Conservation (phyloP, 306 rosid genomes). For the Astragalus glycyphyllos region DNA sequence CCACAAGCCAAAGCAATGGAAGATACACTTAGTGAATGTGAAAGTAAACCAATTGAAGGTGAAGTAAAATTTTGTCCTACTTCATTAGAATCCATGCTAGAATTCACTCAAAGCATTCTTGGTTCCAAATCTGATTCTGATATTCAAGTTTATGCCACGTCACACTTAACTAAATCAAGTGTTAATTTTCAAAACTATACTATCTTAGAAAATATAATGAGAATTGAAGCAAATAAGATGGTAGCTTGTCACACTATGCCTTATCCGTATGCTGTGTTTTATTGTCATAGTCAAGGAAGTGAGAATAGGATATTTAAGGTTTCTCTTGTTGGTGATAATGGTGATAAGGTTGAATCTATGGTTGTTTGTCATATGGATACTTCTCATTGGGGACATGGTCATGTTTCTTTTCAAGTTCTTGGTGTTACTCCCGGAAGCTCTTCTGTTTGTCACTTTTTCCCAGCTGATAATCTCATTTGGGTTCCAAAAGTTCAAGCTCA, state of each 20-base stretch:
- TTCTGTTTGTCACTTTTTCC: conserved; percentile 86
- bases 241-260: conserved; percentile 90
- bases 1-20: conserved; percentile 76
- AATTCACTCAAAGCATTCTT: conserved; percentile 50
- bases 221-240: conserved; percentile 60
- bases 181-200: conserved; percentile 75
- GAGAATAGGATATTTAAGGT: conserved; percentile 58
- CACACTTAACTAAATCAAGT: conserved; percentile 54
- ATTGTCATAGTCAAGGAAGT: conserved; percentile 66
- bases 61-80: conserved; percentile 78
- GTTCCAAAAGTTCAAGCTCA: conserved; percentile 44
- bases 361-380: conserved; percentile 85
- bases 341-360: conserved; percentile 65
- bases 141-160: conserved; percentile 50
- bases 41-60: conserved; percentile 64
- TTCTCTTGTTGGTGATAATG: conserved; percentile 61
- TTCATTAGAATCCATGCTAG: conserved; percentile 77
- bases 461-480: conserved; percentile 69
- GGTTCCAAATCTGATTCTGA: conserved; percentile 38
- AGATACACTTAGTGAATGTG: conserved; percentile 66
- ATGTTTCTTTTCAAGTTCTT: conserved; percentile 70
- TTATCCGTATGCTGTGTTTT: conserved; percentile 73
- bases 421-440: conserved; percentile 59
- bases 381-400: conserved; percentile 68
- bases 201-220: conserved; percentile 48